Base-by-base conservation (phyloP, 1,284 basidiomycete genomes). In the Fomitopsis pinicola region DNA sequence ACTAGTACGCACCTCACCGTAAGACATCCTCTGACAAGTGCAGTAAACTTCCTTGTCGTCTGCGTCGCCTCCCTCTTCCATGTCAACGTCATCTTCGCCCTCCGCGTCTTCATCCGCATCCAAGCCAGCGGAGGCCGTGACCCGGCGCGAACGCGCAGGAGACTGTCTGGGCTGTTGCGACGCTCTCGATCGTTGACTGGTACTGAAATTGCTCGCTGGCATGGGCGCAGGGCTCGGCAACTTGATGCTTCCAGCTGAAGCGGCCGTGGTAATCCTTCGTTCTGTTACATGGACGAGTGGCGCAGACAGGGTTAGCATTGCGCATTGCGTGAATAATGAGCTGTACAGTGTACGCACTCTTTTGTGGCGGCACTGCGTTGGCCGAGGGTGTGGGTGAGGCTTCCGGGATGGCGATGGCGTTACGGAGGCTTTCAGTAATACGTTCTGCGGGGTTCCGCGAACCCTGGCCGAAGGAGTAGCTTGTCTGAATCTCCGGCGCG, bases 21-120 rank as follows among this genome's bases (percentile, higher is more conserved):
- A 86, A 53, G 84, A 86, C 61, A 82, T 78, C 68, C 84, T 84
- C 65, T 83, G 83, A 70, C 87, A 88, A 75, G 84, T 82, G 70
- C 87, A 89, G 66, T 88, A 88, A 1, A 86, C 67, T 36, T 79
- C 78, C 64, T 83, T 78, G 71, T 87, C 86, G 64, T 83, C 79
- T 45, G 76, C 76, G 63, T 79, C 81, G 30, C 77, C 80, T 59
- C 76, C 77, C 38, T 40, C 80, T 60, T 82, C 83, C 14, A 76
- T 75, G 26, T 82, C 81, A 4, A 74, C 73, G 10, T 76, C 79
- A 33, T 79, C 80, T 42, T 73, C 73, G 35, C 71, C 77, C 75
- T 69, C 77, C 1, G 76, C 80, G 58, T 82, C 80, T 55, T 81
- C 84, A 59, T 77, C 77, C 22, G 75, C 71, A 4, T 77, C 76